Evolutionary conservation across 2,329 filamentous ascomycete genomes (phyloP), one percentile per base, ranked within the genome.

Genomic region (Claviceps arundinis): DNA sequence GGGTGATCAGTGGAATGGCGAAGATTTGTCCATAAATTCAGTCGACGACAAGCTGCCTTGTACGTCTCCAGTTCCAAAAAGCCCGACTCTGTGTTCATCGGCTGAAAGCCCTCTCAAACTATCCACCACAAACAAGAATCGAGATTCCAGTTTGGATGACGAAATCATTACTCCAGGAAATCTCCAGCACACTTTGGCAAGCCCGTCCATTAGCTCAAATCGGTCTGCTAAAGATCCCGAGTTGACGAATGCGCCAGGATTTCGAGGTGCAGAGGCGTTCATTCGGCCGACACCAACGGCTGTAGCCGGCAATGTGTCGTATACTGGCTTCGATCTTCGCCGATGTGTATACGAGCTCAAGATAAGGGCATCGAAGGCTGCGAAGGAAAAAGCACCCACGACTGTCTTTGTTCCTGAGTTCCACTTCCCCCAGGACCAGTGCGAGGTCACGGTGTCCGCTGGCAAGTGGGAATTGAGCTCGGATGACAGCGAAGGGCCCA

Each of bases 1-100:
- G 70, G 93, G 93, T 51, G 93, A 98, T 61, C 82, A 89, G 58
- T 98, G 93, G 93, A 98, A 98, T 59, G 93, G 93, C 47, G 93
- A 98, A 67, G 93, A 98, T 65, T 70, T 98, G 37, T 96, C 90
- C 5, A 93, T 98, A 51, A 85, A 82, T 64, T 96, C 89, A 0
- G 60, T 80, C 5, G 90, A 98, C 63, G 94, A 98, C 66, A 83
- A 81, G 51, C 69, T 74, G 16, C 64, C 84, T 41, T 75, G 78
- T 2, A 62, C 73, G 41, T 79, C 78, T 2, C 64, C 75, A 5
- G 55, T 78, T 3, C 76, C 76, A 1, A 72, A 63, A 54, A 69
- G 61, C 4, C 62, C 69, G 0, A 63, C 65, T 3, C 52, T 62
- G 3, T 70, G 65, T 50, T 72, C 68, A 47, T 78, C 78, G 1